These are phyloP conservation scores for Arabis hirsuta DNA, from an alignment of 345 rosid genomes.

Conservation along the genomic window DNA sequence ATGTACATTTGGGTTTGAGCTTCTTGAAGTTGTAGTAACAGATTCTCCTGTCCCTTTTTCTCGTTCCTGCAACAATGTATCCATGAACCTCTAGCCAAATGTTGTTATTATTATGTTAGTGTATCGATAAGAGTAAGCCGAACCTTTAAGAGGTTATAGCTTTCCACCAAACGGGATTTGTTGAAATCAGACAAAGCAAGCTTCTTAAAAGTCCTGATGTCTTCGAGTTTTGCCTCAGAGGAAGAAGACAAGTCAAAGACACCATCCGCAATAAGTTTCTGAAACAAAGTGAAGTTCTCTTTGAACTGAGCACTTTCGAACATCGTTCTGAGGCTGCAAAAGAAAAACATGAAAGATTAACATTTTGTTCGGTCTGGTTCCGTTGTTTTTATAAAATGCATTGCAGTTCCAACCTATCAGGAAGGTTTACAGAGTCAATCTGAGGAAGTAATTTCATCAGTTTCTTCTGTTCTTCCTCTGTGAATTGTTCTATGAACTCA, in stretches of 20 bases:
- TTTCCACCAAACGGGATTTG: conserved; percentile 79
- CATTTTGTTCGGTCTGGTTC: conserved; percentile 8
- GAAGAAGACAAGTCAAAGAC: conserved; percentile 64
- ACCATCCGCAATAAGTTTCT: conserved; percentile 79
- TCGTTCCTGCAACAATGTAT: conserved; percentile 53
- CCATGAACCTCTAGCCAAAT: conserved; percentile 28
- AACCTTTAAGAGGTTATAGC: conserved; percentile 64
- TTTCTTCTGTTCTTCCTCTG: conserved; percentile 80
- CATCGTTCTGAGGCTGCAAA: conserved; percentile 75
- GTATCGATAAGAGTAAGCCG: conserved; percentile 23
- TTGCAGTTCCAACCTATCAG: conserved; percentile 57
- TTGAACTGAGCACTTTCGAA: conserved; percentile 82
- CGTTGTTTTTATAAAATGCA: background rate
- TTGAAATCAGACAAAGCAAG: conserved; percentile 54
- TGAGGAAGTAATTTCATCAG: conserved; percentile 73
- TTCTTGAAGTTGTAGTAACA: conserved; percentile 43
- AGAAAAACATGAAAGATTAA: conserved; percentile 32
- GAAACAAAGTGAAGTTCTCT: conserved; percentile 74
- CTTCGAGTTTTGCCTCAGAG: conserved; percentile 58
- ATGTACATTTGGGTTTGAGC: conserved; percentile 47
- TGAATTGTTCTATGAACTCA: conserved; percentile 67
- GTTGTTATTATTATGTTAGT: background rate
- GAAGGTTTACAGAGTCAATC: conserved; percentile 58
- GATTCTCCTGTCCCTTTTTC: conserved; percentile 46
- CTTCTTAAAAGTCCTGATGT: conserved; percentile 63